A percentile compares a stretch with the other conserved stretches of the same genome.
Conservation (phyloP, 179 eudicot species). For the Silene noctiflora region DNA sequence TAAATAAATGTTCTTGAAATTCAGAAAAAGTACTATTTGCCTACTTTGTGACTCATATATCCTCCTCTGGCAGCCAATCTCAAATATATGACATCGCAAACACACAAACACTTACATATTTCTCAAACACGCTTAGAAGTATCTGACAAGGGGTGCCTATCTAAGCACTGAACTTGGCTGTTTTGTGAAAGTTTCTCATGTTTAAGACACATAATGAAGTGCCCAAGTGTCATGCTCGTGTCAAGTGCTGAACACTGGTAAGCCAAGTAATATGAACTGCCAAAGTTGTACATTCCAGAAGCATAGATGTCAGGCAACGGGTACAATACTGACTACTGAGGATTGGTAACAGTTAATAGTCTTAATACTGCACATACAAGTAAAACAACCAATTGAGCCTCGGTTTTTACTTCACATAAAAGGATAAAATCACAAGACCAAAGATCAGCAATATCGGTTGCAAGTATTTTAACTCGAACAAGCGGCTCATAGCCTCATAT, state of each 20-base stretch:
- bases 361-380: too few relatives aligned
- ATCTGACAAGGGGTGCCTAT: neutral
- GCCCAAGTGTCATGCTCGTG: neutral
- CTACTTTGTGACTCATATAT: too few relatives aligned
- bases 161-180: neutral
- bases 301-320: neutral
- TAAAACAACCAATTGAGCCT: too few relatives aligned
- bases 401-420: neutral
- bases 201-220: neutral
- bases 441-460: neutral
- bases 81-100: neutral
- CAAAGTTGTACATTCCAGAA: neutral
- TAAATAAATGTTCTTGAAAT: neutral
- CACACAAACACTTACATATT: neutral
- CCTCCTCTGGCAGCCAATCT: constrained; percentile 1
- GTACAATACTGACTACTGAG: neutral
- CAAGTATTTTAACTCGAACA: neutral
- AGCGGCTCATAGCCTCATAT: too few relatives aligned
- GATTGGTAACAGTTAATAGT: neutral
- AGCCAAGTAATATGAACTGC: neutral
- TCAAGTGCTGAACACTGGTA: neutral
- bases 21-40: too few relatives aligned
- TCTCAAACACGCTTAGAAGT: neutral
- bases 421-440: neutral
- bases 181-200: neutral